Conservation (phyloP, 345 rosid genomes). For the Toxicodendron radicans region DNA sequence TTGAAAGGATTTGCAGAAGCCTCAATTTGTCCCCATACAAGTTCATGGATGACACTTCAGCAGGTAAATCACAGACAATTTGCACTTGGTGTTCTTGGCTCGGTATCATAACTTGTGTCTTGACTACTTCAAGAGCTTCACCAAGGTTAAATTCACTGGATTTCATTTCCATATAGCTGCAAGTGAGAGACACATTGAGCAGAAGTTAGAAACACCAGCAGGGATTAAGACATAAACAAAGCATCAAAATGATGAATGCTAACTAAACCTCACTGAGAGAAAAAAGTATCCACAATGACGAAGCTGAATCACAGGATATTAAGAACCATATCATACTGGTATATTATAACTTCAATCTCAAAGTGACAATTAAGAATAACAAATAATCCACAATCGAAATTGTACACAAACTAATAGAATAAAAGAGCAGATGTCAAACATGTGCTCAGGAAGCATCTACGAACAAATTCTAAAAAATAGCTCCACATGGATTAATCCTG, state of each 20-base stretch:
- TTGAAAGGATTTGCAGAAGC: constrained; percentile 82
- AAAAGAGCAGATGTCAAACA: neutral
- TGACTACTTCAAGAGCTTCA: constrained; percentile 57
- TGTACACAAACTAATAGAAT: neutral
- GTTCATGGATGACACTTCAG: constrained; percentile 49
- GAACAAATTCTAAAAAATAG: neutral
- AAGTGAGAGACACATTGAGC: constrained; percentile 10
- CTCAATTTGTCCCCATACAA: constrained; percentile 70
- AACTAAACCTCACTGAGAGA: neutral
- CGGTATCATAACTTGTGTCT: constrained; percentile 58
- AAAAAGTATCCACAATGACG: neutral
- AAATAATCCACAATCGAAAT: neutral
- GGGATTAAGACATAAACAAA: neutral
- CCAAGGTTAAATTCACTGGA: constrained; percentile 57
- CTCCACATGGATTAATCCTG: neutral
- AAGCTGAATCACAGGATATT: neutral
- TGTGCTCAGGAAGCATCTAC: neutral
- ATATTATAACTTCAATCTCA: neutral
- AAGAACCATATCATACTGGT: neutral
- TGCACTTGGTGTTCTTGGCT: constrained; percentile 59
- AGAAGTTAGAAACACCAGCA: constrained; percentile 2
- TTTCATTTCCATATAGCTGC: constrained; percentile 60
- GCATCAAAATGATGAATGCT: neutral
- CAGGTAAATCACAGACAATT: constrained; percentile 49
- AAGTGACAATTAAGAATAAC: neutral